Evolutionary conservation across 2,329 filamentous ascomycete species (phyloP).

Genomic region (Ceratocystis cacaofunesta): DNA sequence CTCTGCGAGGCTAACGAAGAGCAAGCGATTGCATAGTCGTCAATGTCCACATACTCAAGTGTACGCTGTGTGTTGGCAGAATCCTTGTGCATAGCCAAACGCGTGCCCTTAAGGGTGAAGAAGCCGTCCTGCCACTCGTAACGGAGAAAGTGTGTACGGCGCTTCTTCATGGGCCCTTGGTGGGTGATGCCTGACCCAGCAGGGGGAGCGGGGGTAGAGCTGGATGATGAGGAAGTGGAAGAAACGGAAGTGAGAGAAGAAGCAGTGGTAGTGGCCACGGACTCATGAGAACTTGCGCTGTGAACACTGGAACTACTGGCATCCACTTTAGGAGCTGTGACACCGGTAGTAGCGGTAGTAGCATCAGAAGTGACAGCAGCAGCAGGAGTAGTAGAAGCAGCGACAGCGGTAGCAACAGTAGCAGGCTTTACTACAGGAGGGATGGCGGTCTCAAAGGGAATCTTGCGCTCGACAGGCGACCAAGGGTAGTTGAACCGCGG

Average conservation of each 20-base stretch:
- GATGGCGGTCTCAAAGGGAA: conserved; percentile 32
- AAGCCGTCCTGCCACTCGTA: conserved; percentile 91
- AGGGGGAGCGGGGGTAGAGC: conserved; percentile 31
- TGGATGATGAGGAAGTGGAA: conserved; percentile 39
- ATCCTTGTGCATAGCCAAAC: conserved; percentile 62
- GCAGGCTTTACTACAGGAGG: conserved; percentile 23
- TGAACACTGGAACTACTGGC: background rate
- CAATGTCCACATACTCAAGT: conserved; percentile 70
- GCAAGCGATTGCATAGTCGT: conserved; percentile 79
- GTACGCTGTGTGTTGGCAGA: conserved; percentile 37
- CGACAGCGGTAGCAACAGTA: conserved; percentile 13
- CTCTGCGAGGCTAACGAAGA: conserved; percentile 57
- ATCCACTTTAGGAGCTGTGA: background rate
- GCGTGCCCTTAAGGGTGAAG: conserved; percentile 67
- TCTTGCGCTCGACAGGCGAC: conserved; percentile 33
- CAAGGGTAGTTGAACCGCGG: conserved; percentile 42
- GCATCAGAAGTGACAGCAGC: background rate
- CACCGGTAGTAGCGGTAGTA: background rate
- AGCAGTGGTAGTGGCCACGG: background rate
- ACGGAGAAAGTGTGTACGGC: conserved; percentile 72
- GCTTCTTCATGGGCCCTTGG: conserved; percentile 86
- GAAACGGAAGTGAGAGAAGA: conserved; percentile 21
- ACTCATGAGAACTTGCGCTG: background rate
- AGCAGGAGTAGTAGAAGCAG: background rate
- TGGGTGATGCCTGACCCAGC: conserved; percentile 45